Evolutionary conservation across 768 basidiomycete genomes (phyloP).

Genomic region (Mycena epipterygia): DNA sequence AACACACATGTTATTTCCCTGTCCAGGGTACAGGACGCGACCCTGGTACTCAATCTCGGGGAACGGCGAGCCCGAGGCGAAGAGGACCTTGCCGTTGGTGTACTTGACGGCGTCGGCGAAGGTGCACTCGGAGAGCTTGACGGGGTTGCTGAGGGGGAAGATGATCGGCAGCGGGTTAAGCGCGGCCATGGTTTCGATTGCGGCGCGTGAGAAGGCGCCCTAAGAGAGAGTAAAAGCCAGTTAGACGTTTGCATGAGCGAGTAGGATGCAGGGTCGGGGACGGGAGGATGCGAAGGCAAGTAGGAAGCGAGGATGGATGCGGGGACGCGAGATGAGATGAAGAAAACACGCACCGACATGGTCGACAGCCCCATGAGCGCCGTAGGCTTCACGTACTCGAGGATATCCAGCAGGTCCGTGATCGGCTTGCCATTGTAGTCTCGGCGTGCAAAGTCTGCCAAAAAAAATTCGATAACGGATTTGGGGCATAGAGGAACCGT

Average conservation of each 20-base stretch:
- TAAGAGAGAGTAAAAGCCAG: slow-evolving; percentile 34
- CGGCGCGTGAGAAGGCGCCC: slow-evolving; percentile 82
- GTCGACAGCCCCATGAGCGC: slow-evolving; percentile 94
- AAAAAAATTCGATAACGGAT: slow-evolving; percentile 19
- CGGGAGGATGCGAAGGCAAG: too few species aligned
- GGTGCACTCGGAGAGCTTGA: slow-evolving; percentile 84
- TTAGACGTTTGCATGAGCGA: too few species aligned
- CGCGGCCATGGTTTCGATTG: slow-evolving; percentile 82
- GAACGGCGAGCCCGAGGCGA: slow-evolving; percentile 93
- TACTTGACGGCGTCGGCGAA: slow-evolving; percentile 81
- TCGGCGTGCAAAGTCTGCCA: slow-evolving; percentile 81
- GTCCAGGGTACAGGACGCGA: slow-evolving; percentile 77
- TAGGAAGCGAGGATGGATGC: too few species aligned
- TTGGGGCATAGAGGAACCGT: neutral
- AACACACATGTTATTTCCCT: slow-evolving; percentile 97
- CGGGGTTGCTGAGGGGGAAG: slow-evolving; percentile 94
- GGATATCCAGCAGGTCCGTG: slow-evolving; percentile 80
- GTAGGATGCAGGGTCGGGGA: too few species aligned
- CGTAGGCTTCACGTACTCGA: slow-evolving; percentile 88
- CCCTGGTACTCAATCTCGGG: slow-evolving; percentile 69
- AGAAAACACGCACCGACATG: slow-evolving; percentile 62
- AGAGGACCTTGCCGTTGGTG: slow-evolving; percentile 83
- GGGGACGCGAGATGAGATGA: neutral
- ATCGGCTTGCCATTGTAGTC: slow-evolving; percentile 86
- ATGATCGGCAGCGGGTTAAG: slow-evolving; percentile 89